A percentile compares a stretch with the other conserved stretches of the same genome.
phyloP scores from a whole-genome alignment of 139 green algal genomes.

The Spirogloea muscicola region DNA sequence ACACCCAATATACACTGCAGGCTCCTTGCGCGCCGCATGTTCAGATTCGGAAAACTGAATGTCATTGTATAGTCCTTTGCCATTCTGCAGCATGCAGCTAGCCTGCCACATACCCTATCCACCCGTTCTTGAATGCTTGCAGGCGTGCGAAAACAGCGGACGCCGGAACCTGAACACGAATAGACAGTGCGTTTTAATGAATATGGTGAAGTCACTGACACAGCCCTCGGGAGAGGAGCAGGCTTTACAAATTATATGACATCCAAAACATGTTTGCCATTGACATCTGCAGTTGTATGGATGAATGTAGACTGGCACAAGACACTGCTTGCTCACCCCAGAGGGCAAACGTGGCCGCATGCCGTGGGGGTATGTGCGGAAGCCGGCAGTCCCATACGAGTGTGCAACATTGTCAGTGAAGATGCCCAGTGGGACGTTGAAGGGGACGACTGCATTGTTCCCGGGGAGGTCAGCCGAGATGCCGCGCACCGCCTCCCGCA shows the following conservation, averaged over 20 bases:
- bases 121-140: constrained; percentile 4
- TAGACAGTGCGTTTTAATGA: not conserved
- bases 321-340: not conserved
- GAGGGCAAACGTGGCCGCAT: not conserved
- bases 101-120: constrained; percentile 12
- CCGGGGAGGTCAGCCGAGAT: not conserved
- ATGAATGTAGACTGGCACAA: not conserved
- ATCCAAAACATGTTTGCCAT: not conserved
- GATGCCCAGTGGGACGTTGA: not conserved
- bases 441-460: constrained; percentile 4
- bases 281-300: not conserved
- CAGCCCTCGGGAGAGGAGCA: not conserved
- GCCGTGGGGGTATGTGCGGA: constrained; percentile 28
- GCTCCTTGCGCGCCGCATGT: no score
- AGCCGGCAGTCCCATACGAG: constrained; percentile 4
- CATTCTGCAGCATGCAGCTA: no score
- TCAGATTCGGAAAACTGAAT: no score
- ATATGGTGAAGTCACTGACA: not conserved
- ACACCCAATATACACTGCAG: no score
- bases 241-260: not conserved
- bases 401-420: constrained; percentile 23
- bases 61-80: no score
- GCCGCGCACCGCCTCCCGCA: not conserved
- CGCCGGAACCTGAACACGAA: no score
- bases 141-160: not conserved